These are phyloP conservation scores for Neurospora tetrasperma DNA, from an alignment of 495 filamentous ascomycete genomes.

Conservation along the genomic window DNA sequence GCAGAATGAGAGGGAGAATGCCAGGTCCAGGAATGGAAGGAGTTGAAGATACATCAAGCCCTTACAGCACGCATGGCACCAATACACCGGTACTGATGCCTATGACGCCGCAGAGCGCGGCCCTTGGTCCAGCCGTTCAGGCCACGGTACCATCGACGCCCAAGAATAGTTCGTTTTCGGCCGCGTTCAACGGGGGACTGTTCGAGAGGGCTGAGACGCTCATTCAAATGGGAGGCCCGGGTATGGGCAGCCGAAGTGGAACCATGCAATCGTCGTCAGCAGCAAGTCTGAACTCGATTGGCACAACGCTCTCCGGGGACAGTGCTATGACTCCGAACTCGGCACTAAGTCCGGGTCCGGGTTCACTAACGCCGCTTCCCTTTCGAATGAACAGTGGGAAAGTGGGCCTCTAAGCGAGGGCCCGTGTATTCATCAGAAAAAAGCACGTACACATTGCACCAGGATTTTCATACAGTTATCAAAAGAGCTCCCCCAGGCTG, in stretches of 20 bases:
- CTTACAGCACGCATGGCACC: conserved; percentile 25
- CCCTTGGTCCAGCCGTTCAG: conserved; percentile 77
- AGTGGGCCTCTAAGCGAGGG: conserved; percentile 17
- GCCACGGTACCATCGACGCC: conserved; percentile 79
- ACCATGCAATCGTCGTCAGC: conserved; percentile 35
- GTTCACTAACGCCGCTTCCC: conserved; percentile 9
- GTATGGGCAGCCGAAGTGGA: conserved; percentile 29
- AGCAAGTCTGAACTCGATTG: conserved; percentile 30
- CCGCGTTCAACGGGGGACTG: conserved; percentile 57
- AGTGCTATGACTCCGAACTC: conserved; percentile 23
- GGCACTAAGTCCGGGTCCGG: conserved; percentile 29
- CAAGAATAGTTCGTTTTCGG: conserved; percentile 53
- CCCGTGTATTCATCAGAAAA: neutral
- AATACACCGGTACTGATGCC: conserved; percentile 31
- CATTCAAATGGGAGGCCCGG: conserved; percentile 45
- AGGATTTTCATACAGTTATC: conserved; percentile 1
- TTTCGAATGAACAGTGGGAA: conserved; percentile 20
- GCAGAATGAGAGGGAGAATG: neutral
- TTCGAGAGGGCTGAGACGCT: conserved; percentile 66
- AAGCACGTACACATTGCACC: neutral
- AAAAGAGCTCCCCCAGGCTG: neutral
- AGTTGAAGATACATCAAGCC: conserved; percentile 13
- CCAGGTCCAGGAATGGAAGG: neutral
- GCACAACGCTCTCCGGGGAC: conserved; percentile 27
- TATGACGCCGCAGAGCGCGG: conserved; percentile 68